Evolutionary conservation across 2,329 filamentous ascomycete species (phyloP), one percentile per base, ranked within the genome.

Genomic region (Stachybotrys elegans): DNA sequence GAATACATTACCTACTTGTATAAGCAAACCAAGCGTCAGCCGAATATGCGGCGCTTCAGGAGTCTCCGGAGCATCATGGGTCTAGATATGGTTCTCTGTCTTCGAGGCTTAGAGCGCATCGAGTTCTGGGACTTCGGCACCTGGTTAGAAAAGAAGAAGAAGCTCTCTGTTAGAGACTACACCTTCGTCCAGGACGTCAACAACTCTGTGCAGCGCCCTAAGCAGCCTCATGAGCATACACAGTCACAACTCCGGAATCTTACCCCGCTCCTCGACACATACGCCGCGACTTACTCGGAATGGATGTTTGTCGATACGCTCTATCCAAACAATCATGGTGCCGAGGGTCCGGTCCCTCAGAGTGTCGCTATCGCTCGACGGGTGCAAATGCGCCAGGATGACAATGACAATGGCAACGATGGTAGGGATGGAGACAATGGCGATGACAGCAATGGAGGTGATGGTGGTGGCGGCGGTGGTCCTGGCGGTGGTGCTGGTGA

Each of bases 1-100:
- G 46, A 52, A 0, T 49, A 56, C 1, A 35, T 59, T 1, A 4
- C 45, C 0, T 60, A 59, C 27, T 46, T 67, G 48, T 55, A 41
- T 0, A 3, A 36, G 0, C 50, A 59, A 12, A 75, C 69, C 0
- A 22, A 35, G 0, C 20, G 40, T 0, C 73, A 76, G 31, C 67
- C 70, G 0, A 72, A 75, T 40, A 62, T 46, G 11, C 59, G 72
- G 0, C 48, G 45, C 6, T 51, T 45, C 2, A 60, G 74, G 3
- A 53, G 57, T 0, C 52, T 78, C 8, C 57, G 69, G 1, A 66
- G 54, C 0, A 17, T 73, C 0, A 72, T 74, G 21, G 74, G 74
- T 0, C 48, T 70, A 1, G 71, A 76, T 32, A 70, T 66, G 21
- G 32, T 77, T 4, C 54, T 62, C 12, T 56, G 62, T 20, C 65